Evolutionary conservation across 106 monocot species (phyloP).

Genomic region (Dendrobium catenatum): DNA sequence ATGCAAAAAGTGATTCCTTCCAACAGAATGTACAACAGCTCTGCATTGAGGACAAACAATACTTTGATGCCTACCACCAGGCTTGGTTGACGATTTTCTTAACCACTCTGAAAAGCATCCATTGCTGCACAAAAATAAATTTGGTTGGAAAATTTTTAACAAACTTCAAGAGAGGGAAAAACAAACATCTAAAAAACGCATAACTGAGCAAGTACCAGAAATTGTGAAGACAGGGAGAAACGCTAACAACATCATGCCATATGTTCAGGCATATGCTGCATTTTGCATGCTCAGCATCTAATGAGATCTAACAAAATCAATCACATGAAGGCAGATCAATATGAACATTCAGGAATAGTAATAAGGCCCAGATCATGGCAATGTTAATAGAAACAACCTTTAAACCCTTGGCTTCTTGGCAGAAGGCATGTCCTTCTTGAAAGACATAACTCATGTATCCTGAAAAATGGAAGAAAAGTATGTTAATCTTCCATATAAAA

Average conservation of each 20-base stretch:
- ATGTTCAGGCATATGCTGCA: slow-evolving; percentile 98
- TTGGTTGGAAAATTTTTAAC: neutral
- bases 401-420: slow-evolving; percentile 28
- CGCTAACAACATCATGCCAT: slow-evolving; percentile 99
- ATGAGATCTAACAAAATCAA: slow-evolving; percentile 42
- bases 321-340: neutral
- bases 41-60: slow-evolving; percentile 82
- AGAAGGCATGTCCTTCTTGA: slow-evolving; percentile 21
- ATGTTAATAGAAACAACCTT: slow-evolving; percentile 33
- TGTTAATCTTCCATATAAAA: slow-evolving; percentile 4
- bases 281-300: slow-evolving; percentile 87
- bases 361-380: slow-evolving; percentile 8
- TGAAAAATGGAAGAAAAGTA: slow-evolving; percentile 22
- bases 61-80: slow-evolving; percentile 25
- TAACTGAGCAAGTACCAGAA: slow-evolving; percentile 59
- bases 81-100: slow-evolving; percentile 51
- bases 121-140: slow-evolving; percentile 46
- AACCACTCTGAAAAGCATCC: slow-evolving; percentile 97
- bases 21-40: slow-evolving; percentile 63
- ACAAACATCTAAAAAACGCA: neutral
- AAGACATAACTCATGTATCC: slow-evolving; percentile 63
- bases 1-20: slow-evolving; percentile 87
- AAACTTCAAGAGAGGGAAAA: neutral
- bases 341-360: neutral
- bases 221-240: slow-evolving; percentile 95